Percentiles rank a stretch among this genome's conserved stretches.
Conservation (phyloP, 257 asterid species). For the Petunia axillaris region DNA sequence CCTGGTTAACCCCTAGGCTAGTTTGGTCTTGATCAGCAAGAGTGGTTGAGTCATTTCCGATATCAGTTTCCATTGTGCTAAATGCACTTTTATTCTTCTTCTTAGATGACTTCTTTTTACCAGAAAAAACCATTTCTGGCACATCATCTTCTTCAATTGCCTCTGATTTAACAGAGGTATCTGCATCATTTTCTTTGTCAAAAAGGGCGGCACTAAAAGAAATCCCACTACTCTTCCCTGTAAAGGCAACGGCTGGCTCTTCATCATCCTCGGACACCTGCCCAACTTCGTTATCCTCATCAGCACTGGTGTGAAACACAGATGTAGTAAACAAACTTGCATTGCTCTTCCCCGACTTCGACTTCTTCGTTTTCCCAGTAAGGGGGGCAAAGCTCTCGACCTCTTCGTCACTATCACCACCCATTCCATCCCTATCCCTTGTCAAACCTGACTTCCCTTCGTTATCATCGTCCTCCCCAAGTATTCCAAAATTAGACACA, state of each 20-base stretch:
- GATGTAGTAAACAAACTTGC: conserved; percentile 34
- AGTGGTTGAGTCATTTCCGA: conserved; percentile 32
- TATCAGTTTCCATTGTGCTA: conserved; percentile 40
- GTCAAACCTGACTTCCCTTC: conserved; percentile 34
- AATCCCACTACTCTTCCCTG: conserved; percentile 47
- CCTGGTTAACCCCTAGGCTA: not conserved
- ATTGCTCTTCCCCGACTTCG: conserved; percentile 45
- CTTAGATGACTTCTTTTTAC: conserved; percentile 84
- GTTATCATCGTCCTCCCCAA: conserved; percentile 59
- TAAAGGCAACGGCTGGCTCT: conserved; percentile 51
- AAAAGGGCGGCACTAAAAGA: conserved; percentile 1
- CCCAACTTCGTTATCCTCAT: conserved; percentile 35
- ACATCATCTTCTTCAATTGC: conserved; percentile 51
- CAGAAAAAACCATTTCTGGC: conserved; percentile 55
- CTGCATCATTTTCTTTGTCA: conserved; percentile 48
- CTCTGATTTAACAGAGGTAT: conserved; percentile 44
- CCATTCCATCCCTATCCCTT: conserved; percentile 11
- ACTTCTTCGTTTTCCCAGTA: conserved; percentile 48
- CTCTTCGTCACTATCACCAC: conserved; percentile 32
- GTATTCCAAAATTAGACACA: conserved; percentile 55
- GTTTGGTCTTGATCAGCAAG: conserved; percentile 32
- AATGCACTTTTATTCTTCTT: conserved; percentile 55
- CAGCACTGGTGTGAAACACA: conserved; percentile 37
- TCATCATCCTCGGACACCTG: conserved; percentile 52
- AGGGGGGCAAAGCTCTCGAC: conserved; percentile 29